These are phyloP conservation scores for Rugonectria rugulosa DNA, from an alignment of 2,329 filamentous ascomycete species.

Conservation along the genomic window DNA sequence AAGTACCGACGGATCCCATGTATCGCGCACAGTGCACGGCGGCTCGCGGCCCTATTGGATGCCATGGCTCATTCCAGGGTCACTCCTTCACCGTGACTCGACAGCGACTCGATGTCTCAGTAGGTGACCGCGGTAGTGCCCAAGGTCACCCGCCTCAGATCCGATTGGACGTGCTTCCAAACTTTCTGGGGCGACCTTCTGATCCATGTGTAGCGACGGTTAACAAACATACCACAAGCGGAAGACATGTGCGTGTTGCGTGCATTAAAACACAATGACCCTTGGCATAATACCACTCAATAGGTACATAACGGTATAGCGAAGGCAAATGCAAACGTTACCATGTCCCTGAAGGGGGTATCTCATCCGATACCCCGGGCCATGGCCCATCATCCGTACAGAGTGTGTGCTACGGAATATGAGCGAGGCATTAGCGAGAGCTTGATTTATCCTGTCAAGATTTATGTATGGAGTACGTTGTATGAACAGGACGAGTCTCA, in stretches of 20 bases:
- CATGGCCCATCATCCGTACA: background rate
- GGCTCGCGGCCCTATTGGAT: constrained; percentile 13
- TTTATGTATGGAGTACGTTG: too few species aligned
- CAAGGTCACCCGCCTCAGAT: constrained; percentile 31
- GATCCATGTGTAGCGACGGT: constrained; percentile 31
- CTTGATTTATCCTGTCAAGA: constrained; percentile 8
- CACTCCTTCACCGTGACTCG: constrained; percentile 5
- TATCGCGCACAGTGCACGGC: constrained; percentile 36
- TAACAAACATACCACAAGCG: constrained; percentile 38
- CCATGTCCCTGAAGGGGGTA: constrained; percentile 8
- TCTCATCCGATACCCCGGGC: constrained; percentile 13
- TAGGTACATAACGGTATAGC: constrained; percentile 16
- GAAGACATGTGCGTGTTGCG: constrained; percentile 39
- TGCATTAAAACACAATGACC: constrained; percentile 35
- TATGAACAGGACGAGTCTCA: constrained; percentile 4
- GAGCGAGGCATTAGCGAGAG: too few species aligned
- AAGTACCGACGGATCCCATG: constrained; percentile 22
- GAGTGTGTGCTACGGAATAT: too few species aligned
- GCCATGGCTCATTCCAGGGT: background rate
- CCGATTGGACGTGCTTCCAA: constrained; percentile 35
- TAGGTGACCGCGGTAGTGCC: constrained; percentile 25
- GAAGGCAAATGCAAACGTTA: background rate
- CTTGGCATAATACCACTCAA: constrained; percentile 27
- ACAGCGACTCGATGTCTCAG: constrained; percentile 13
- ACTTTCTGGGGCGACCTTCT: constrained; percentile 32